A percentile compares a stretch with the other conserved stretches of the same genome.
These are phyloP conservation scores for Cytidiella melzeri DNA, from an alignment of 768 basidiomycete species.

Conservation along the genomic window DNA sequence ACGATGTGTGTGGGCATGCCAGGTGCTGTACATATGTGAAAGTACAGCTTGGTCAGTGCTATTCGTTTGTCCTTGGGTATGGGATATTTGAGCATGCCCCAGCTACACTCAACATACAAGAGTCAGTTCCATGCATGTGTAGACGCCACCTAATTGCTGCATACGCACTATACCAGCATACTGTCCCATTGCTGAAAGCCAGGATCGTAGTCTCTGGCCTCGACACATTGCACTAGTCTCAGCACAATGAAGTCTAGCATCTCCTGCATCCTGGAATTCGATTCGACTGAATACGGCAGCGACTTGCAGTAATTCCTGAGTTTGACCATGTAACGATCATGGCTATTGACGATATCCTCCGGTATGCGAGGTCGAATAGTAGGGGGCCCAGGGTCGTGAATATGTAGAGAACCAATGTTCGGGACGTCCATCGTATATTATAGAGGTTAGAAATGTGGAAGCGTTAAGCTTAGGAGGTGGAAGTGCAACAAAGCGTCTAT, in stretches of 20 bases:
- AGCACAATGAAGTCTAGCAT: constrained; percentile 69
- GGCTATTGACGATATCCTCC: constrained; percentile 27
- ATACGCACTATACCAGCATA: constrained; percentile 66
- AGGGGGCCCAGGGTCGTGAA: constrained; percentile 34
- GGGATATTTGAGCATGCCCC: constrained; percentile 81
- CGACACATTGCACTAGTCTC: constrained; percentile 64
- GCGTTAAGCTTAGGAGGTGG: constrained; percentile 7
- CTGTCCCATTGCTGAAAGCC: constrained; percentile 78
- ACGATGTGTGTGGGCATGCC: constrained; percentile 69
- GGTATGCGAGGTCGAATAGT: constrained; percentile 15
- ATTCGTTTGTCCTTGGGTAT: constrained; percentile 78
- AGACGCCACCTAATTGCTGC: constrained; percentile 4
- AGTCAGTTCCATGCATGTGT: not conserved
- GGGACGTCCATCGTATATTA: constrained; percentile 33
- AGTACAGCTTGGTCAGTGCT: constrained; percentile 71
- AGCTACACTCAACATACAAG: constrained; percentile 40
- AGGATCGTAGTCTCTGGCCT: constrained; percentile 78
- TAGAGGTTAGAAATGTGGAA: constrained; percentile 9
- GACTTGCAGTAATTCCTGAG: constrained; percentile 55
- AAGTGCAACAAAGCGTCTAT: constrained; percentile 1
- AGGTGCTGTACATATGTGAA: constrained; percentile 66
- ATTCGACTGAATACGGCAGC: constrained; percentile 74
- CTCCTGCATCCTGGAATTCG: constrained; percentile 67
- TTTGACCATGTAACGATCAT: constrained; percentile 50
- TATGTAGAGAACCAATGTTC: constrained; percentile 39